Conservation (phyloP, 179 eudicot genomes). For the Amaranthus tricolor region DNA sequence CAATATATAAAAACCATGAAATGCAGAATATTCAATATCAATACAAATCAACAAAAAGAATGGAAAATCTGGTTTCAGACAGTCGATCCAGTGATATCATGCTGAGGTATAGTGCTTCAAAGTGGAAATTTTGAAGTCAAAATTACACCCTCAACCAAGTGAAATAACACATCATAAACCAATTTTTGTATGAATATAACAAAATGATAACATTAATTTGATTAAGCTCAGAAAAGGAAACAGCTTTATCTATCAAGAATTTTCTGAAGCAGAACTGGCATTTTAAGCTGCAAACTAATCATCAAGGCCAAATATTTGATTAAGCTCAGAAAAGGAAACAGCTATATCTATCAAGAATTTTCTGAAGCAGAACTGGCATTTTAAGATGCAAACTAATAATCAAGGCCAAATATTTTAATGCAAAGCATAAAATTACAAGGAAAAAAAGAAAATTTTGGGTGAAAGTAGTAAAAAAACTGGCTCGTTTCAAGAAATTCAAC, state of each 20-base stretch:
- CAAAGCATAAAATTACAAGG: no score
- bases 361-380: conserved; percentile 94
- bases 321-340: conserved; percentile 53
- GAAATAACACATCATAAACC: no score
- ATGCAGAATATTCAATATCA: no score
- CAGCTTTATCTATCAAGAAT: conserved; percentile 78
- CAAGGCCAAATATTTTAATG: conserved; percentile 18
- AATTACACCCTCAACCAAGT: no score
- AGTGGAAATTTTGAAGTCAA: no score
- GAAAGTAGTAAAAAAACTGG: no score
- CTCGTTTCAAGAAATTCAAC: background rate
- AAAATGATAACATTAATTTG: no score
- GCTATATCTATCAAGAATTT: conserved; percentile 74
- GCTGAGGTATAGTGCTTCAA: no score
- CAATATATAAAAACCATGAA: no score
- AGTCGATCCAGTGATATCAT: conserved; percentile 6
- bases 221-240: conserved; percentile 45
- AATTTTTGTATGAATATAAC: no score
- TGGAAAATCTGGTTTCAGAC: background rate
- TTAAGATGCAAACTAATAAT: conserved; percentile 43
- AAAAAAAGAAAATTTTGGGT: no score
- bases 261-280: conserved; percentile 96
- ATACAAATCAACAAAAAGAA: background rate
- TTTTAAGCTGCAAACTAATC: conserved; percentile 45
- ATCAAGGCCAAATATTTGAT: conserved; percentile 25